Conservation (phyloP, 2,329 filamentous ascomycete genomes). For the Cercospora sp. region DNA sequence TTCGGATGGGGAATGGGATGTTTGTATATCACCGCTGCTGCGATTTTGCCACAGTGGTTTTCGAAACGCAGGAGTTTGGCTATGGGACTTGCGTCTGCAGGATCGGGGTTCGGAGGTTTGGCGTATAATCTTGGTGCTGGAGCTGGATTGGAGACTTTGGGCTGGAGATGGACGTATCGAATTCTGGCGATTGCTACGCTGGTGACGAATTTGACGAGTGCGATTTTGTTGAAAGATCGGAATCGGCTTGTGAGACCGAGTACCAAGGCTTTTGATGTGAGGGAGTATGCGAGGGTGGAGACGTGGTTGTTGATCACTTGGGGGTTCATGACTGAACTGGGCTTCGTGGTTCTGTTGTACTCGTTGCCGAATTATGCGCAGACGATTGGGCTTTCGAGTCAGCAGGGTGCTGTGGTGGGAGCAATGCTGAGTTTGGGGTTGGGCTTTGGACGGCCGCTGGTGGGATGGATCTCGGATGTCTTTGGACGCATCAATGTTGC, state of each 20-base stretch:
- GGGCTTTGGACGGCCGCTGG: constrained; percentile 29
- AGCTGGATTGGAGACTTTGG: constrained; percentile 61
- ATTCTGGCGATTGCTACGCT: constrained; percentile 62
- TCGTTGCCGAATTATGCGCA: constrained; percentile 31
- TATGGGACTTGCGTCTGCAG: constrained; percentile 64
- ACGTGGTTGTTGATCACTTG: constrained; percentile 28
- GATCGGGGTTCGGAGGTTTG: constrained; percentile 71
- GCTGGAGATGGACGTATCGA: constrained; percentile 51
- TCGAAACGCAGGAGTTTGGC: constrained; percentile 65
- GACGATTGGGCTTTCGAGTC: constrained; percentile 26
- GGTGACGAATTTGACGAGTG: constrained; percentile 61
- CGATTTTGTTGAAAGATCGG: constrained; percentile 62
- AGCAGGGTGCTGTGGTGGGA: constrained; percentile 30
- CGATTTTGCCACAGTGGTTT: constrained; percentile 72
- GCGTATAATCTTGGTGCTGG: constrained; percentile 65
- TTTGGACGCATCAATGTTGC: constrained; percentile 33
- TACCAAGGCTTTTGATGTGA: constrained; percentile 22
- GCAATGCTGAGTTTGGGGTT: constrained; percentile 32
- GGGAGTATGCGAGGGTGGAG: constrained; percentile 24
- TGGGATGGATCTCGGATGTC: constrained; percentile 28
- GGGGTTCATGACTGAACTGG: constrained; percentile 31
- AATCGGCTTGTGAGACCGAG: constrained; percentile 26
- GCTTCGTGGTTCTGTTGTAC: constrained; percentile 30
- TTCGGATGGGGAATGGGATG: constrained; percentile 76
- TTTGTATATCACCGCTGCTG: constrained; percentile 66